Percentiles rank a stretch among this genome's conserved stretches.
Evolutionary conservation across 306 rosid species (phyloP).

Genomic region (Sesbania bispinosa): DNA sequence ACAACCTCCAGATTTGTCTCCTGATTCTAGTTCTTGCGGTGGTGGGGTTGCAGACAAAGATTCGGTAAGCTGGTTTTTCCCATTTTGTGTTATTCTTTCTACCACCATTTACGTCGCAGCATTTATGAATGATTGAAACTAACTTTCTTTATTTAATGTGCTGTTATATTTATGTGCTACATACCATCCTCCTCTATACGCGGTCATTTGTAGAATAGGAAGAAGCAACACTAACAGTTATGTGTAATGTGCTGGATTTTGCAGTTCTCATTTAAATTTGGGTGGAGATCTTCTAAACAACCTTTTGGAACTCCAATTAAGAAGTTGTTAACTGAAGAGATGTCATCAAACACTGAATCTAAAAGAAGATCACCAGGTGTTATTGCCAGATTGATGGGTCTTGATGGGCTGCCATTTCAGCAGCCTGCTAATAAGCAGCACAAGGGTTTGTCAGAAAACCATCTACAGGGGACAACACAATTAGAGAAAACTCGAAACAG

Average conservation of each 20-base stretch:
- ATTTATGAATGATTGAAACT: background rate
- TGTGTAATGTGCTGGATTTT: conserved; percentile 24
- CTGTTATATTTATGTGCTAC: background rate
- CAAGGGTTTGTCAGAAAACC: conserved; percentile 33
- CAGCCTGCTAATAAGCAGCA: conserved; percentile 54
- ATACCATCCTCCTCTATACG: background rate
- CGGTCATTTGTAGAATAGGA: background rate
- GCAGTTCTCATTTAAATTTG: conserved; percentile 63
- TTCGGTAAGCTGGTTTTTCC: conserved; percentile 51
- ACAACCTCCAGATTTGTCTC: conserved; percentile 36
- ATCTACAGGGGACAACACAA: conserved; percentile 24
- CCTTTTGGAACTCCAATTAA: conserved; percentile 65
- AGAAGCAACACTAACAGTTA: background rate
- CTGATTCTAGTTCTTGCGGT: conserved; percentile 56
- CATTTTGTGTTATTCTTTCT: background rate
- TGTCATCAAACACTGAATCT: conserved; percentile 52
- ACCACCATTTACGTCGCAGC: background rate
- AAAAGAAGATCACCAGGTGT: conserved; percentile 74
- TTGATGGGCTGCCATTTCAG: conserved; percentile 77
- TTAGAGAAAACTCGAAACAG: conserved; percentile 46
- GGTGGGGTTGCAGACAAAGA: conserved; percentile 50
- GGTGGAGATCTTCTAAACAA: conserved; percentile 57
- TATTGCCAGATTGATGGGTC: conserved; percentile 96
- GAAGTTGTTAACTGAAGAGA: conserved; percentile 74
- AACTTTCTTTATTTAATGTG: background rate